Percentiles rank a stretch among this genome's conserved stretches.
phyloP scores from a whole-genome alignment of 306 rosid genomes.

The Psophocarpus tetragonolobus region DNA sequence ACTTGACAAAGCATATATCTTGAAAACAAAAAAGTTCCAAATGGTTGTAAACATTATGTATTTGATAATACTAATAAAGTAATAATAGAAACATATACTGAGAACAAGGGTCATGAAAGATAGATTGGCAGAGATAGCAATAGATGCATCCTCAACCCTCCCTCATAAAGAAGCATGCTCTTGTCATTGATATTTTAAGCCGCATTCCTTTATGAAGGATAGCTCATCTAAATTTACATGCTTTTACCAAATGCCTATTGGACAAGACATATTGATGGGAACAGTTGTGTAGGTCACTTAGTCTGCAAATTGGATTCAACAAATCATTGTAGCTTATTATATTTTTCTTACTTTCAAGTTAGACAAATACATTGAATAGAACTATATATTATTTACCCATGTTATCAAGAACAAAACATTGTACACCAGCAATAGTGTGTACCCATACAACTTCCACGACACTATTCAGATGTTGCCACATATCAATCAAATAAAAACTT shows the following conservation, averaged over 20 bases:
- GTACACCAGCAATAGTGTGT: not conserved
- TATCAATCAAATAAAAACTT: not conserved
- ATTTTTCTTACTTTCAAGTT: not conserved
- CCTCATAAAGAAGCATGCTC: not conserved
- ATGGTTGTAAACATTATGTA: not conserved
- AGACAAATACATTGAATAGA: not conserved
- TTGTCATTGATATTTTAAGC: not conserved
- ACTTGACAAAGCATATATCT: not conserved
- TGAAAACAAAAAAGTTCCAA: not conserved
- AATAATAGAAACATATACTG: not conserved
- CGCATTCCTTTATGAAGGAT: not conserved
- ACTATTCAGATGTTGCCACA: not conserved
- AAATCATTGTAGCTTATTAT: not conserved
- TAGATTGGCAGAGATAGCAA: not conserved
- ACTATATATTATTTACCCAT: not conserved
- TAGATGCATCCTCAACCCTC: not conserved
- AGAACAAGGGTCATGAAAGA: not conserved
- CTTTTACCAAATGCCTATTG: not conserved
- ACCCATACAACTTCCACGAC: not conserved
- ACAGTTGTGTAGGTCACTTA: not conserved
- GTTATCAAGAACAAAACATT: not conserved
- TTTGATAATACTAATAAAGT: not conserved
- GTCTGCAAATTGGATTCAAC: not conserved
- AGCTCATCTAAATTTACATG: not conserved
- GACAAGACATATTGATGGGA: not conserved